Evolutionary conservation across 805 yeast species (phyloP).

Genomic region (Tetrapisispora iriomotensis): DNA sequence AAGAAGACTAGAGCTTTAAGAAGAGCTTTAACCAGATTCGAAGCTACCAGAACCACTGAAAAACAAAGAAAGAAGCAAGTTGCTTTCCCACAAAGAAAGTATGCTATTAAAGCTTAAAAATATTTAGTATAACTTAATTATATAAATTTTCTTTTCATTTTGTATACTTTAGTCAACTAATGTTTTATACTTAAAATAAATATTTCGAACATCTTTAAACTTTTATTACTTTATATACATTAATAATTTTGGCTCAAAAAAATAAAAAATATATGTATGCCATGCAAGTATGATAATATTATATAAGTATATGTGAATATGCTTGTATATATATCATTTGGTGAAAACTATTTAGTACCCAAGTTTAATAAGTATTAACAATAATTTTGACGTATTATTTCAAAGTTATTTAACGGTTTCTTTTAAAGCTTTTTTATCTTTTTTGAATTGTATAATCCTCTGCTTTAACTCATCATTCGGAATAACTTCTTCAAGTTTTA

Average conservation of each 20-base stretch:
- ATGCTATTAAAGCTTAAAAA: conserved; percentile 92
- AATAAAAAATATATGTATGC: too few species aligned
- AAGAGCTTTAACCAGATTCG: conserved; percentile 86
- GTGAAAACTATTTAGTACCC: too few species aligned
- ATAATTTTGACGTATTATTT: too few species aligned
- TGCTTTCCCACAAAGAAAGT: conserved; percentile 98
- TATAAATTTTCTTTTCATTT: conserved; percentile 3
- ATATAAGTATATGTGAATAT: too few species aligned
- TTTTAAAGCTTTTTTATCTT: conserved; percentile 30
- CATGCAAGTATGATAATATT: too few species aligned
- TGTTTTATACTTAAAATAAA: conserved; percentile 3
- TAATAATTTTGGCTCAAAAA: too few species aligned
- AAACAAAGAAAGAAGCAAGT: conserved; percentile 85
- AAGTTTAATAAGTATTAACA: too few species aligned
- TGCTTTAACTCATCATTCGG: conserved; percentile 63
- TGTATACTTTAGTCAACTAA: conserved; percentile 3
- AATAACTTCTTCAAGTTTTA: conserved; percentile 76
- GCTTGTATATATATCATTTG: too few species aligned
- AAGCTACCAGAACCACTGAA: conserved; percentile 71
- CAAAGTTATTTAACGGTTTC: neutral
- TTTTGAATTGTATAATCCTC: conserved; percentile 51
- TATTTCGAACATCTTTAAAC: conserved; percentile 4
- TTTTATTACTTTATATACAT: too few species aligned
- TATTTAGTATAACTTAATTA: conserved; percentile 2
- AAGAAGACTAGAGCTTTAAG: conserved; percentile 99